A percentile compares a stretch with the other conserved stretches of the same genome.
Evolutionary conservation across 1,284 basidiomycete species (phyloP).

Genomic region (Cerioporus squamosus): DNA sequence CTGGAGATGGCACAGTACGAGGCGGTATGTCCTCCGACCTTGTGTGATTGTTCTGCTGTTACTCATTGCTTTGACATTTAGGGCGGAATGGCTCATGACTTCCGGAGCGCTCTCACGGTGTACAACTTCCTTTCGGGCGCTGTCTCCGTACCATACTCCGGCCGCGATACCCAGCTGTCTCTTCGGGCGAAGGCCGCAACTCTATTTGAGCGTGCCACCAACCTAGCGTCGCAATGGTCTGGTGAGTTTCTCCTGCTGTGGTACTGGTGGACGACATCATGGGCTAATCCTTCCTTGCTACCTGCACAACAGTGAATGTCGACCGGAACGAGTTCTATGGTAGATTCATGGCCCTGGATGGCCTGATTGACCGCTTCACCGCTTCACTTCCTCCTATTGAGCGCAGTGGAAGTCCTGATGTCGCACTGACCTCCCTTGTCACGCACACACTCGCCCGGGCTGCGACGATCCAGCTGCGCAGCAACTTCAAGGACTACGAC

Average conservation of each 20-base stretch:
- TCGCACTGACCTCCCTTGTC: slow-evolving; percentile 25
- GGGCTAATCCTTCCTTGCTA: background rate
- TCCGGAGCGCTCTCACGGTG: slow-evolving; percentile 28
- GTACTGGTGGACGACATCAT: background rate
- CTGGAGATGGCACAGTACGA: slow-evolving; percentile 38
- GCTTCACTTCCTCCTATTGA: slow-evolving; percentile 24
- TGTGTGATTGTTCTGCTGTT: background rate
- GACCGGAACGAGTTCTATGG: slow-evolving; percentile 26
- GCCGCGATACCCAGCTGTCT: slow-evolving; percentile 28
- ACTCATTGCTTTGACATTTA: background rate
- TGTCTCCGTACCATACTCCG: slow-evolving; percentile 17
- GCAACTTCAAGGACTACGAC: slow-evolving; percentile 23
- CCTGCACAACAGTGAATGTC: slow-evolving; percentile 11
- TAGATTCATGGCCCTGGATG: slow-evolving; percentile 26
- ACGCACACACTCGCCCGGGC: slow-evolving; percentile 30
- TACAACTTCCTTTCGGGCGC: slow-evolving; percentile 32
- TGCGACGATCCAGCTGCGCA: slow-evolving; percentile 33
- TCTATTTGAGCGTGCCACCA: slow-evolving; percentile 40
- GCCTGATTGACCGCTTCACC: slow-evolving; percentile 29
- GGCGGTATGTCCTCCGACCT: slow-evolving; percentile 23
- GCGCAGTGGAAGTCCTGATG: slow-evolving; percentile 14
- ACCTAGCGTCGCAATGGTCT: slow-evolving; percentile 30
- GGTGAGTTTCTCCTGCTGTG: slow-evolving; percentile 17
- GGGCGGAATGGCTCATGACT: slow-evolving; percentile 22
- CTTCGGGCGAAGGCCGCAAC: slow-evolving; percentile 43